Evolutionary conservation across 2,329 filamentous ascomycete genomes (phyloP).

Genomic region (Achaetomium macrosporum): DNA sequence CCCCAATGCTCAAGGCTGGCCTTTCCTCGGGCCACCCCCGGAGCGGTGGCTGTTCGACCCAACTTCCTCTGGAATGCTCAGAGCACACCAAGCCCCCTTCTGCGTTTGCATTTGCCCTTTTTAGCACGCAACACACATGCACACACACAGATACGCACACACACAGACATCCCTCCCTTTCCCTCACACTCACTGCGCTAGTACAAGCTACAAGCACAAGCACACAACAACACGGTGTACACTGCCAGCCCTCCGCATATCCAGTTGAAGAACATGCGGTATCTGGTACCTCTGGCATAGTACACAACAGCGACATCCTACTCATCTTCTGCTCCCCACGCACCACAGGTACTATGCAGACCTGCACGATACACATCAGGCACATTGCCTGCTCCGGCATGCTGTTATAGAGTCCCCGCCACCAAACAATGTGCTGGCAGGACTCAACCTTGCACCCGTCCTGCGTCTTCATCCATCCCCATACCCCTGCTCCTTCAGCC

Average conservation of each 20-base stretch:
- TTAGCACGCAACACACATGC: slow-evolving; percentile 12
- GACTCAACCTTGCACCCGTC: slow-evolving; percentile 14
- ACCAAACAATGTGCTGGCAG: slow-evolving; percentile 22
- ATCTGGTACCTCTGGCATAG: slow-evolving; percentile 20
- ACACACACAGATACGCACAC: background rate
- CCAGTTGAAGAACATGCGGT: slow-evolving; percentile 8
- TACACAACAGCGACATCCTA: slow-evolving; percentile 11
- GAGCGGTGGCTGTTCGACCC: background rate
- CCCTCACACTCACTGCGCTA: too few relatives aligned
- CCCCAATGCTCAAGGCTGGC: slow-evolving; percentile 6
- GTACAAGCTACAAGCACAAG: slow-evolving; percentile 3
- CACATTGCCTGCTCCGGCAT: slow-evolving; percentile 11
- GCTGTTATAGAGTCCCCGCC: slow-evolving; percentile 15
- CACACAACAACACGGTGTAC: slow-evolving; percentile 11
- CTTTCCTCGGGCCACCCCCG: background rate
- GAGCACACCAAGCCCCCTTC: slow-evolving; percentile 15
- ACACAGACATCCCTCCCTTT: background rate
- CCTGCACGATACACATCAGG: slow-evolving; percentile 12
- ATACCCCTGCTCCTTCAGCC: slow-evolving; percentile 2
- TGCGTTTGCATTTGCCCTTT: slow-evolving; percentile 15
- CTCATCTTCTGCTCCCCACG: slow-evolving; percentile 2
- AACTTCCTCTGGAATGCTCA: slow-evolving; percentile 9
- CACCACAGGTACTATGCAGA: slow-evolving; percentile 14
- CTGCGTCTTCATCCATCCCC: background rate
- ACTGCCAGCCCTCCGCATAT: slow-evolving; percentile 1